Conservation (phyloP, 2,329 filamentous ascomycete species). For the Trichophyton benhamiae region DNA sequence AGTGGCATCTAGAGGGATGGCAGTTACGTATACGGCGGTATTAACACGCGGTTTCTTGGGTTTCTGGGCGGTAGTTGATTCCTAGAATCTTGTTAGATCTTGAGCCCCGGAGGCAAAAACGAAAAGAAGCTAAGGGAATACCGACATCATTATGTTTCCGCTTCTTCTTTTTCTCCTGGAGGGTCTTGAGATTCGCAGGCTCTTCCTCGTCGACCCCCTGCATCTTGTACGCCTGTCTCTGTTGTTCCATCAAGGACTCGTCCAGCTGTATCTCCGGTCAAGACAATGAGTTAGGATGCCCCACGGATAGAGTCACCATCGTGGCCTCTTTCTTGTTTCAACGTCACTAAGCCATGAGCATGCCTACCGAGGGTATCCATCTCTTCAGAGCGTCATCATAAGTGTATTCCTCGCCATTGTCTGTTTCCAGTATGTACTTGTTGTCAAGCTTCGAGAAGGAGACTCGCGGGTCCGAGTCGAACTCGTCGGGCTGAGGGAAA, state of each 20-base stretch:
- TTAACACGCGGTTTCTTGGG: conserved; percentile 49
- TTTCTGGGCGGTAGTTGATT: conserved; percentile 17
- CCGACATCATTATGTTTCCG: conserved; percentile 43
- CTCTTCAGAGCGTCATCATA: conserved; percentile 58
- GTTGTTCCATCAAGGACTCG: conserved; percentile 48
- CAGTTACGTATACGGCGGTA: conserved; percentile 84
- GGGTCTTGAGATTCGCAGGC: conserved; percentile 25
- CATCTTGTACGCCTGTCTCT: conserved; percentile 50
- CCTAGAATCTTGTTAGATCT: neutral
- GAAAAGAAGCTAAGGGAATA: conserved; percentile 8
- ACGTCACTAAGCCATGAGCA: conserved; percentile 11
- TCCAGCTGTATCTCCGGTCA: conserved; percentile 39
- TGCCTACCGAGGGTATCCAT: conserved; percentile 58
- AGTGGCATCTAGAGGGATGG: conserved; percentile 67
- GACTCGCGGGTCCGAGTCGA: conserved; percentile 67
- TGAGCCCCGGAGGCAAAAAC: neutral
- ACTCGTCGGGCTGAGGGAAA: conserved; percentile 49
- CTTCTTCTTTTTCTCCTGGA: conserved; percentile 38
- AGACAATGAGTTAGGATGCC: conserved; percentile 5
- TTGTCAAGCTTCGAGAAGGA: conserved; percentile 73
- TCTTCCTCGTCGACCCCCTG: conserved; percentile 48
- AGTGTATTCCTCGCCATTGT: conserved; percentile 74
- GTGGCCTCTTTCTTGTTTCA: conserved; percentile 15
- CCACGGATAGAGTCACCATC: conserved; percentile 1
- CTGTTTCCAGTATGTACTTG: conserved; percentile 73